Evolutionary conservation across 768 basidiomycete species (phyloP).

Genomic region (Xerocomellus amylosporus): DNA sequence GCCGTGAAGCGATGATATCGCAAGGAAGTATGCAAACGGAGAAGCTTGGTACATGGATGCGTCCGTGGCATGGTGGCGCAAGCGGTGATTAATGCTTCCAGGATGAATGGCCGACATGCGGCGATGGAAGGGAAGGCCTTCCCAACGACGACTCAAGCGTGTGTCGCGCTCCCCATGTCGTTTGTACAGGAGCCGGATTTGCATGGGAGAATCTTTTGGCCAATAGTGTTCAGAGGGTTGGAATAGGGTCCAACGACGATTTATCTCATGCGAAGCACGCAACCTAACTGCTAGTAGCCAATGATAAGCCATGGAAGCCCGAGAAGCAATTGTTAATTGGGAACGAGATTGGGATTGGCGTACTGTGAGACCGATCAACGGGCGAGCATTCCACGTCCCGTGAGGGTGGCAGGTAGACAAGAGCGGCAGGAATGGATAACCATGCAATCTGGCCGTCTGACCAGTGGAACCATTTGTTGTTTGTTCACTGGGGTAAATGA

Average conservation of each 20-base stretch:
- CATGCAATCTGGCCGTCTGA: not conserved
- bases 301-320: constrained; percentile 14
- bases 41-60: constrained; percentile 20
- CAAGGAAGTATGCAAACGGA: constrained; percentile 23
- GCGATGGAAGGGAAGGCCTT: constrained; percentile 21
- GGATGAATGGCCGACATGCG: constrained; percentile 24
- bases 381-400: constrained; percentile 1
- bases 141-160: constrained; percentile 6
- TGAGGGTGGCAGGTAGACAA: not conserved
- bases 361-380: constrained; percentile 22
- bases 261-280: constrained; percentile 22
- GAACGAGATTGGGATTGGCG: constrained; percentile 28
- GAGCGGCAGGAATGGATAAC: not conserved
- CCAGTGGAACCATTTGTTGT: not conserved
- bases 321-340: constrained; percentile 18
- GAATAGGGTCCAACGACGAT: constrained; percentile 3
- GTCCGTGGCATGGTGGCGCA: constrained; percentile 28
- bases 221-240: constrained; percentile 3
- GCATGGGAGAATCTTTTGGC: constrained; percentile 24
- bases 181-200: constrained; percentile 21
- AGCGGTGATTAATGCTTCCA: constrained; percentile 31
- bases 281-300: constrained; percentile 15
- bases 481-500: constrained; percentile 2
- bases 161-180: constrained; percentile 5
- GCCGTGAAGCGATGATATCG: constrained; percentile 27